A percentile compares a stretch with the other conserved stretches of the same genome.
Evolutionary conservation across 306 rosid species (phyloP).

Genomic region (Fragaria ananassa): DNA sequence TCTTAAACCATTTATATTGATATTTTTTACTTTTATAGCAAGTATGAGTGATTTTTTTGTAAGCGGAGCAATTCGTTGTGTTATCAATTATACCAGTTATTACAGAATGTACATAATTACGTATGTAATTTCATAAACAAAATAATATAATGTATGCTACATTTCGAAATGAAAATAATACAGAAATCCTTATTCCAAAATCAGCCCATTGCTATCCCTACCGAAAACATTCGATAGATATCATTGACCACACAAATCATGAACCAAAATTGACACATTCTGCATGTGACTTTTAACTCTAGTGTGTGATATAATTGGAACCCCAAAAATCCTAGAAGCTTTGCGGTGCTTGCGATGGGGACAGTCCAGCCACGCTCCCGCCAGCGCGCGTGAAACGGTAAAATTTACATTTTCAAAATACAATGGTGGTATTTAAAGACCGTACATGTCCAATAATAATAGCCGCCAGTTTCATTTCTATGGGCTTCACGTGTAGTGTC

Average conservation of each 20-base stretch:
- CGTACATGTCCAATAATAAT: conserved; percentile 17
- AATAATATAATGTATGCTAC: too few species aligned
- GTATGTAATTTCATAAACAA: too few species aligned
- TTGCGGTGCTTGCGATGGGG: background rate
- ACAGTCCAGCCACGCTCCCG: background rate
- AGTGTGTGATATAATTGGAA: background rate
- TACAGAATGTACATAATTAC: too few species aligned
- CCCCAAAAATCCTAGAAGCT: background rate
- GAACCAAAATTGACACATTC: background rate
- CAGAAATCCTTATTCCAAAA: background rate
- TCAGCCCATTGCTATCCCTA: background rate
- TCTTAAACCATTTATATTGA: too few species aligned
- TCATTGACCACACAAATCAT: background rate
- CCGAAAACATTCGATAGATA: background rate
- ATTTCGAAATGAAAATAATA: too few species aligned
- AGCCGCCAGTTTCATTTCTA: conserved; percentile 28
- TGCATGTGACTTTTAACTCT: background rate
- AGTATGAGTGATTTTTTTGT: too few species aligned
- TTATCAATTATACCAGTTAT: too few species aligned
- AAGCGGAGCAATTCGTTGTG: too few species aligned
- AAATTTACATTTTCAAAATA: background rate
- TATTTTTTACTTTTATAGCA: too few species aligned
- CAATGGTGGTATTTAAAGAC: background rate
- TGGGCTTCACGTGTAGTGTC: conserved; percentile 35
- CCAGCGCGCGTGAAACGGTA: background rate